Conservation (phyloP, 768 basidiomycete genomes). For the Panus rudis region DNA sequence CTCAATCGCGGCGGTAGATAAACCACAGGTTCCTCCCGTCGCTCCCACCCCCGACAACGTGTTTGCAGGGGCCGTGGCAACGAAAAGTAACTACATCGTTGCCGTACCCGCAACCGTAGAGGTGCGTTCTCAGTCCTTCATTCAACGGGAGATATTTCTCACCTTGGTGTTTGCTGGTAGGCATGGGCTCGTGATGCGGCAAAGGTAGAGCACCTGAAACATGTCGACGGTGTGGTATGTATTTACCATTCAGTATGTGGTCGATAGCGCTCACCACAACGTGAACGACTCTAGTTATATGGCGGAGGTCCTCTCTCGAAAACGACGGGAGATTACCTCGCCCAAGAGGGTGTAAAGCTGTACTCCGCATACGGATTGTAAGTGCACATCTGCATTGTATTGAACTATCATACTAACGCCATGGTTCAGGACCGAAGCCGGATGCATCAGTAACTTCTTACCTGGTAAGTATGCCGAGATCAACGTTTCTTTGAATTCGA, state of each 20-base stretch:
- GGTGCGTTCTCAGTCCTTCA: conserved; percentile 12
- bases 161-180: conserved; percentile 4
- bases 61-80: conserved; percentile 18
- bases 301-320: conserved; percentile 24
- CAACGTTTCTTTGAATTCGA: neutral
- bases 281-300: too few relatives aligned
- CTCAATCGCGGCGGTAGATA: conserved; percentile 22
- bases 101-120: conserved; percentile 28
- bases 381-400: neutral
- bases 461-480: conserved; percentile 8
- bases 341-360: conserved; percentile 15
- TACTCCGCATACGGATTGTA: conserved; percentile 18
- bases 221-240: conserved; percentile 18
- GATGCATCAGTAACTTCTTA: conserved; percentile 15
- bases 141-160: neutral
- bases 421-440: conserved; percentile 13
- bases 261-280: neutral
- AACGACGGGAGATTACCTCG: conserved; percentile 19
- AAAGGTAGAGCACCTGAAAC: conserved; percentile 16
- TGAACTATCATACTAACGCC: neutral
- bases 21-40: conserved; percentile 21
- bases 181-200: conserved; percentile 17
- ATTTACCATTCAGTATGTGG: neutral
- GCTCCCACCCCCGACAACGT: conserved; percentile 25
- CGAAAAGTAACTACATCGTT: conserved; percentile 17